Conservation (phyloP, 345 rosid species). For the Brassica rapa region DNA sequence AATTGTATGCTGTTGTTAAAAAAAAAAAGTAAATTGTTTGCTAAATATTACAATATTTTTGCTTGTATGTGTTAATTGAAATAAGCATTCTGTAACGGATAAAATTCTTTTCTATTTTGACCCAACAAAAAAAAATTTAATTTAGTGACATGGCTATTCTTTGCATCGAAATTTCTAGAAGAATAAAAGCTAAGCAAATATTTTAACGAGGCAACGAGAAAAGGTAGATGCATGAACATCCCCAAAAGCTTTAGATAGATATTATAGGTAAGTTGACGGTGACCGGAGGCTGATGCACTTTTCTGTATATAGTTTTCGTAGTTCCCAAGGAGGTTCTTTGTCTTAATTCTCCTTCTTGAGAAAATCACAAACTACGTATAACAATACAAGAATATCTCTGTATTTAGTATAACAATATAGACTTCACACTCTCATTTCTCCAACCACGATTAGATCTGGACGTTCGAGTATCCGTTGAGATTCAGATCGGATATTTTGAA, state of each 20-base stretch:
- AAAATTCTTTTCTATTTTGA: background rate
- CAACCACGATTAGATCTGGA: too few species aligned
- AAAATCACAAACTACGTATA: background rate
- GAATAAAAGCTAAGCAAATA: conserved; percentile 17
- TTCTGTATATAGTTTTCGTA: conserved; percentile 37
- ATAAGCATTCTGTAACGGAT: background rate
- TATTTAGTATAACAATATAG: background rate
- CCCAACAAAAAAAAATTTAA: background rate
- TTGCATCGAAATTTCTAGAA: conserved; percentile 11
- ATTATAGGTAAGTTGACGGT: conserved; percentile 31
- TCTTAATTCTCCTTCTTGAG: conserved; percentile 7
- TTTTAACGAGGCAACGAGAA: conserved; percentile 11
- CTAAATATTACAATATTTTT: background rate
- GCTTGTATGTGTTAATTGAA: background rate
- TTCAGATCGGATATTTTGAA: too few species aligned
- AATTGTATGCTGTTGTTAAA: background rate
- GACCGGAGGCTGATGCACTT: conserved; percentile 36
- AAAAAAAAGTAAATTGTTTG: background rate
- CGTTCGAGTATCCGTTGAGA: too few species aligned
- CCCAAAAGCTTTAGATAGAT: conserved; percentile 23
- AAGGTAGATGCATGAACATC: conserved; percentile 40
- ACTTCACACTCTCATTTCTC: background rate
- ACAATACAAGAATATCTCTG: background rate
- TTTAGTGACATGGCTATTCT: background rate
- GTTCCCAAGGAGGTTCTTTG: conserved; percentile 17